A percentile compares a stretch with the other conserved stretches of the same genome.
These are phyloP conservation scores for Entomortierella lignicola DNA, from an alignment of 192 early-diverging fungal species.

Conservation along the genomic window DNA sequence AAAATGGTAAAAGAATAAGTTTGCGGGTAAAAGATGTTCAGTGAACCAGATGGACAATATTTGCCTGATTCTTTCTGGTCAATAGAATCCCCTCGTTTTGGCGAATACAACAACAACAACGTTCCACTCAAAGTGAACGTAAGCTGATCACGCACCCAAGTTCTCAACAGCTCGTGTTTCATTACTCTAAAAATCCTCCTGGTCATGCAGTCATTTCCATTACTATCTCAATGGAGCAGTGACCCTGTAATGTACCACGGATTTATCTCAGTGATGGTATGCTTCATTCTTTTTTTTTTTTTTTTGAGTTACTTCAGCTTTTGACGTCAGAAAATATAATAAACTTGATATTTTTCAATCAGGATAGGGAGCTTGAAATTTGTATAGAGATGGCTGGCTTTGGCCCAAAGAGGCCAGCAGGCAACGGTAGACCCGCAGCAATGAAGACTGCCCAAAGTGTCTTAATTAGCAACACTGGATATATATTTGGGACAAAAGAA, in stretches of 20 bases:
- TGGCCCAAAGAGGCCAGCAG: neutral
- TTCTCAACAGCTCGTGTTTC: too few species aligned
- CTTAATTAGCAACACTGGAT: conserved; percentile 5
- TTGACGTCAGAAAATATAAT: neutral
- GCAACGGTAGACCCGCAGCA: neutral
- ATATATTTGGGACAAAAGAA: conserved; percentile 28
- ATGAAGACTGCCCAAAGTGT: neutral
- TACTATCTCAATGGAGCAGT: conserved; percentile 40
- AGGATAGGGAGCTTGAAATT: conserved; percentile 44
- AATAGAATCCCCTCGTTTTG: neutral
- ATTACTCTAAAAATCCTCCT: too few species aligned
- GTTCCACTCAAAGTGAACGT: too few species aligned
- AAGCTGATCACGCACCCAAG: too few species aligned
- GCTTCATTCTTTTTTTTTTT: neutral
- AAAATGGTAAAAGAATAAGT: neutral
- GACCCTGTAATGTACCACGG: conserved; percentile 36
- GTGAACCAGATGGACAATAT: neutral
- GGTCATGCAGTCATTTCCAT: conserved; percentile 46
- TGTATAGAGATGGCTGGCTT: conserved; percentile 22
- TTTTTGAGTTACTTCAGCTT: neutral
- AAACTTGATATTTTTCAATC: neutral
- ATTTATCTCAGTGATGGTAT: conserved; percentile 42
- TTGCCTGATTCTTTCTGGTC: neutral
- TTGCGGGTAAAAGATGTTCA: too few species aligned
- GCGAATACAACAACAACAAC: too few species aligned